Conservation (phyloP, 1,139 yeast genomes). For the Yamadazyma mexicana region DNA sequence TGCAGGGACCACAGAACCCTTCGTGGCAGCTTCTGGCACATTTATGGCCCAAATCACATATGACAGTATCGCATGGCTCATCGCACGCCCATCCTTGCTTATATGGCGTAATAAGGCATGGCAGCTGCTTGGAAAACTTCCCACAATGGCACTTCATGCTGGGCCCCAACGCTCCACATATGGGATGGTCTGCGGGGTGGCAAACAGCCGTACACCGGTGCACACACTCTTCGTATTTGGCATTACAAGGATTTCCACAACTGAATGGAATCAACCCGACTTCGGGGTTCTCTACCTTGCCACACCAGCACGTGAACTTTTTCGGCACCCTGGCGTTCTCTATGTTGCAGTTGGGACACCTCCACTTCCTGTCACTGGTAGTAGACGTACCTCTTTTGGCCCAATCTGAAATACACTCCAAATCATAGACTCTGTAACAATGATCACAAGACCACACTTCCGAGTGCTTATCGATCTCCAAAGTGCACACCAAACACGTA, state of each 20-base stretch:
- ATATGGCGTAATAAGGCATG: conserved; percentile 73
- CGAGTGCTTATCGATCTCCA: conserved; percentile 69
- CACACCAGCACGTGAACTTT: conserved; percentile 88
- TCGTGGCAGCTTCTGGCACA: conserved; percentile 58
- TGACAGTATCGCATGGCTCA: conserved; percentile 56
- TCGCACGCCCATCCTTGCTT: conserved; percentile 68
- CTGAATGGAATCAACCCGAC: conserved; percentile 70
- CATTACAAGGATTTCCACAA: conserved; percentile 82
- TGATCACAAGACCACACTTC: conserved; percentile 71
- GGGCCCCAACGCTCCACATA: conserved; percentile 79
- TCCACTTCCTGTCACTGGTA: conserved; percentile 57
- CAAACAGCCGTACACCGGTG: conserved; percentile 78
- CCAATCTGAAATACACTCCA: conserved; percentile 82
- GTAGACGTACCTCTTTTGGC: conserved; percentile 73
- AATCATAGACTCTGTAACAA: conserved; percentile 79
- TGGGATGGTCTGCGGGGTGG: conserved; percentile 89
- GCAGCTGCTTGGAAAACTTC: conserved; percentile 60
- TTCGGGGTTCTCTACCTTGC: conserved; percentile 67
- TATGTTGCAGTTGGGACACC: conserved; percentile 84
- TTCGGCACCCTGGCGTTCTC: conserved; percentile 54
- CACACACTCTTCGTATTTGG: conserved; percentile 55
- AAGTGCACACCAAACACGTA: conserved; percentile 80
- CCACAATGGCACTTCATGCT: conserved; percentile 76
- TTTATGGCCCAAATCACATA: conserved; percentile 70
- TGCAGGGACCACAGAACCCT: conserved; percentile 80